Base-by-base conservation (phyloP, 257 asterid species). In the Capsicum rhomboideum region DNA sequence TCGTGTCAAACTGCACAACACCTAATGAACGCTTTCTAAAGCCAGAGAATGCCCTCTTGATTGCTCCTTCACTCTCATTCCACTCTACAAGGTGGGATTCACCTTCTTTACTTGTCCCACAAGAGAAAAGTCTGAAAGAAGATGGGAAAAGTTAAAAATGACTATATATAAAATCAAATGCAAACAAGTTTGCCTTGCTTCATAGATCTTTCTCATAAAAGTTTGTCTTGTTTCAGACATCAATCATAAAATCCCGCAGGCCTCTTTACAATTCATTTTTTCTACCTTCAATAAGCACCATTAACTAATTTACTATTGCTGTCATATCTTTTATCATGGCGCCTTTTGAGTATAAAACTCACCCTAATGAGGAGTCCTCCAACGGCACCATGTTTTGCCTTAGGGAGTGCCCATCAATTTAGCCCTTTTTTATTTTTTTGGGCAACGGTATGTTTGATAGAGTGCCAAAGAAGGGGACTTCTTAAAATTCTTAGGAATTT, bases 41-140 rank as follows among this genome's bases (percentile, higher is more conserved):
- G 86, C 98, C 98, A 83, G 95, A 84, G 83, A 89, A 95, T 0
- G 95, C 86, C 89, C 98, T 90, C 90, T 91, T 93, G 75, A 95
- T 93, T 83, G 98, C 97, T 88, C 98, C 98, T 87, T 95, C 98
- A 85, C 97, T 94, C 90, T 94, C 98, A 84, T 95, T 94, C 98
- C 98, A 95, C 89, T 95, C 98, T 84, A 95, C 98, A 5, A 95
- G 93, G 85, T 93, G 96, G 63, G 98, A 95, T 87, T 95, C 98
- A 28, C 98, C 98, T 64, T 93, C 97, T 91, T 95, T 93, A 91
- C 98, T 95, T 78, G 98, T 95, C 71, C 98, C 98, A 82, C 98
- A 95, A 72, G 98, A 95, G 91, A 95, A 95, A 21, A 95, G 93
- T 86, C 98, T 95, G 93, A 83, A 90, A 89, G 40, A 86, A 87